phyloP scores from a whole-genome alignment of 495 filamentous ascomycete species.

The Tuber borchii region DNA sequence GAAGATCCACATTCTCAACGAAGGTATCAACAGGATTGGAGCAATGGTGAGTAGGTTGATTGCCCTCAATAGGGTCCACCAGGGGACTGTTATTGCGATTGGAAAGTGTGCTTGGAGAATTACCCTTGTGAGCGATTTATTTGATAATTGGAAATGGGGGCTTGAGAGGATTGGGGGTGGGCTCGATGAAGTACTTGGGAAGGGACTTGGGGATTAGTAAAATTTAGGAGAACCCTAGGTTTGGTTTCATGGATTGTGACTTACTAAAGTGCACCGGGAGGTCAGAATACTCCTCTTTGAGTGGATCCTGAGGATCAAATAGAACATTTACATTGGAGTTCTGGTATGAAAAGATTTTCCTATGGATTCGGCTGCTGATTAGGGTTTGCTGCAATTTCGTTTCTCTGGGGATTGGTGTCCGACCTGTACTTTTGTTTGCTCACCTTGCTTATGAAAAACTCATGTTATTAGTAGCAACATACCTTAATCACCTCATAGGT shows the following conservation, averaged over 20 bases:
- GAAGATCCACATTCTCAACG: neutral
- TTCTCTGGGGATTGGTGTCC: neutral
- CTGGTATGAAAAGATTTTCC: neutral
- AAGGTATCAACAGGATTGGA: neutral
- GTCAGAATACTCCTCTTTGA: neutral
- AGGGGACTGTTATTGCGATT: neutral
- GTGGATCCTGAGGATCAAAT: neutral
- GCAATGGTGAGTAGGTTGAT: neutral
- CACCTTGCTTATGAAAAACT: neutral
- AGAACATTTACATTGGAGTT: neutral
- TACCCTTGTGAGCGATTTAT: neutral
- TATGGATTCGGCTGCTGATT: neutral
- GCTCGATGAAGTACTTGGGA: neutral
- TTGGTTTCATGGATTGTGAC: neutral
- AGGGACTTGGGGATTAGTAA: neutral
- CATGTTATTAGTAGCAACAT: neutral
- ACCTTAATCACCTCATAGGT: neutral
- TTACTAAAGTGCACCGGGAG: neutral
- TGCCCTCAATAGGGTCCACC: neutral
- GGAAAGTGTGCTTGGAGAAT: neutral
- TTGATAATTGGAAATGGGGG: neutral
- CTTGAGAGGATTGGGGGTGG: neutral
- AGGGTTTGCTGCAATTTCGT: neutral
- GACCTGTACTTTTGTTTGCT: neutral
- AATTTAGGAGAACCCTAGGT: too few species aligned